A percentile compares a stretch with the other conserved stretches of the same genome.
Evolutionary conservation across 2,329 filamentous ascomycete genomes (phyloP).

Genomic region (Colletotrichum trifolii): DNA sequence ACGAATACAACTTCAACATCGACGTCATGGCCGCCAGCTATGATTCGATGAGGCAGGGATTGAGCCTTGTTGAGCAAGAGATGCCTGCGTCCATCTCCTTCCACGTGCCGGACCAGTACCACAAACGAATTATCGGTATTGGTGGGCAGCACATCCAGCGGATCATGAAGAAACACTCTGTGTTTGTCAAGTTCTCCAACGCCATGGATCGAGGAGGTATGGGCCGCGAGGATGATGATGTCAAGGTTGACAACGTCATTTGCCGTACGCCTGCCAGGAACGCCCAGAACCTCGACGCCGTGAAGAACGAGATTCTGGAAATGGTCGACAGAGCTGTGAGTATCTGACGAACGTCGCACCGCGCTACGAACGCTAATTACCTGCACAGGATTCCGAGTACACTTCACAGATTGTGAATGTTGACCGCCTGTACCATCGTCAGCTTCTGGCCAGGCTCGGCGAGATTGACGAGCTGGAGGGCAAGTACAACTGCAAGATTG

Average conservation of each 20-base stretch:
- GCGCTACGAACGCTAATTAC: slow-evolving; percentile 10
- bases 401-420: slow-evolving; percentile 94
- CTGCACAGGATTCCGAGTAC: slow-evolving; percentile 85
- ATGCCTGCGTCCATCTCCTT: slow-evolving; percentile 99
- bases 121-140: slow-evolving; percentile 99
- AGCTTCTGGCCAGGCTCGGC: slow-evolving; percentile 86
- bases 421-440: slow-evolving; percentile 93
- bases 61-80: slow-evolving; percentile 95
- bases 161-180: slow-evolving; percentile 99
- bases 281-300: slow-evolving; percentile 93
- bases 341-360: slow-evolving; percentile 37
- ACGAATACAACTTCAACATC: slow-evolving; percentile 99
- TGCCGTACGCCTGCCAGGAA: slow-evolving; percentile 97
- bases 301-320: slow-evolving; percentile 99
- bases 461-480: slow-evolving; percentile 97
- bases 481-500: slow-evolving; percentile 99
- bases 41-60: slow-evolving; percentile 91
- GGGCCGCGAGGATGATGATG: slow-evolving; percentile 95
- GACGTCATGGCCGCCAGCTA: slow-evolving; percentile 94
- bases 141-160: slow-evolving; percentile 98
- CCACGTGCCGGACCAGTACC: slow-evolving; percentile 98
- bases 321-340: slow-evolving; percentile 95
- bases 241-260: slow-evolving; percentile 99
- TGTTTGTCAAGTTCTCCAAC: slow-evolving; percentile 99
- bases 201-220: slow-evolving; percentile 96